Percentiles rank a stretch among this genome's conserved stretches.
Evolutionary conservation across 768 basidiomycete genomes (phyloP).

Genomic region (Tulasnella sp.): DNA sequence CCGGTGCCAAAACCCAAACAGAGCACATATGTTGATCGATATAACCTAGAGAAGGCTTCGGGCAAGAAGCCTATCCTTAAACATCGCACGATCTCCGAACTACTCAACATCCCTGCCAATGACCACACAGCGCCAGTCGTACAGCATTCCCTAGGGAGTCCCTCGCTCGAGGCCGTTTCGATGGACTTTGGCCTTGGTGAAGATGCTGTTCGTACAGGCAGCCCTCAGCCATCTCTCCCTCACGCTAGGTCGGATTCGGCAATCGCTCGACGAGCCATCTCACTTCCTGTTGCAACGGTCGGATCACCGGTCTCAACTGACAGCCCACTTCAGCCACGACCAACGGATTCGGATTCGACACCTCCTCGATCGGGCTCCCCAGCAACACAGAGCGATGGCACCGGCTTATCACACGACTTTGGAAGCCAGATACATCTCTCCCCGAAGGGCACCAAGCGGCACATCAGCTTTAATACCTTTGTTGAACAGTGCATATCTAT

Average conservation of each 20-base stretch:
- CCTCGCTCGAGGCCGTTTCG: conserved; percentile 1
- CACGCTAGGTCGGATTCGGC: conserved; percentile 89
- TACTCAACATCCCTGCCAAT: conserved; percentile 58
- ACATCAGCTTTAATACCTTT: conserved; percentile 96
- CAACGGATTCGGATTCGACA: conserved; percentile 20
- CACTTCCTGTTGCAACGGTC: background rate
- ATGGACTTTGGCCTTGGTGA: conserved; percentile 3
- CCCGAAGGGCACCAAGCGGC: conserved; percentile 43
- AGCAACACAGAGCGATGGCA: conserved; percentile 5
- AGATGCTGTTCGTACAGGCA: background rate
- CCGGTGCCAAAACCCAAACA: conserved; percentile 60
- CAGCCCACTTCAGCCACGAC: conserved; percentile 24
- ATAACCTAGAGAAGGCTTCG: conserved; percentile 38
- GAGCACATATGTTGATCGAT: conserved; percentile 37
- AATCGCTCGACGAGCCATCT: conserved; percentile 36
- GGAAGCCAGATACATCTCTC: background rate
- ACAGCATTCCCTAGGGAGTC: conserved; percentile 17
- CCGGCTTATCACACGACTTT: background rate
- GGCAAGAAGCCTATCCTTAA: conserved; percentile 83
- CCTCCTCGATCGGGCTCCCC: conserved; percentile 8
- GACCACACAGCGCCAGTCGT: conserved; percentile 46
- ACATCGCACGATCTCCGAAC: conserved; percentile 83
- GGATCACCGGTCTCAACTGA: conserved; percentile 31
- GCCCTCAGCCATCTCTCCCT: conserved; percentile 46
- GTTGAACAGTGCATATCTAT: conserved; percentile 94